Evolutionary conservation across 306 rosid genomes (phyloP).

Genomic region (Hippophae rhamnoides): DNA sequence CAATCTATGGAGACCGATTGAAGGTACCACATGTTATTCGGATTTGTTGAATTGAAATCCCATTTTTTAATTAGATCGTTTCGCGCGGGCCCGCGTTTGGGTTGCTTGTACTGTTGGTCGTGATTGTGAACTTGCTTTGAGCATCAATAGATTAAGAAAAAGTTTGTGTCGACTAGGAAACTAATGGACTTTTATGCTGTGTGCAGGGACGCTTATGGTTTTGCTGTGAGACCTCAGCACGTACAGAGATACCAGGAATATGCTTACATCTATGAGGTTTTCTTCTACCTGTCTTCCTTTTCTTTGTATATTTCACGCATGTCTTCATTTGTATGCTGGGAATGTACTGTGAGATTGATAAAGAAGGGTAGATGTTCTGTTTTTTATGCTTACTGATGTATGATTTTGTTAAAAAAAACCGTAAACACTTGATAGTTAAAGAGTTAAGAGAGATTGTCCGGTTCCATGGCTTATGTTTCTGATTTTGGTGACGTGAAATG

Average conservation of each 20-base stretch:
- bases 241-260: constrained; percentile 91
- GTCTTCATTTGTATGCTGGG: constrained; percentile 5
- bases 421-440: neutral
- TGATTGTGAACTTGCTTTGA: neutral
- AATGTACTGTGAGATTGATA: constrained; percentile 4
- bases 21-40: constrained; percentile 20
- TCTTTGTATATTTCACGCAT: neutral
- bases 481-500: neutral
- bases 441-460: too few species aligned
- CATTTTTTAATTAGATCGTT: too few species aligned
- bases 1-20: constrained; percentile 19
- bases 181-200: constrained; percentile 24
- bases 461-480: neutral
- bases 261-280: constrained; percentile 89
- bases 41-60: neutral
- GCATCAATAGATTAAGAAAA: neutral
- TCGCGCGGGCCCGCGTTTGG: too few species aligned
- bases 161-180: constrained; percentile 3
- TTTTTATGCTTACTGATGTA: too few species aligned
- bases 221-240: constrained; percentile 98
- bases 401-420: neutral
- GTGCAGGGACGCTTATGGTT: constrained; percentile 95
- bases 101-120: neutral
- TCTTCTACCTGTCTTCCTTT: constrained; percentile 17
- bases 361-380: neutral